Evolutionary conservation across 139 green algal species (phyloP), one percentile per base, ranked within the genome.

Genomic region (Chlorella sp.): DNA sequence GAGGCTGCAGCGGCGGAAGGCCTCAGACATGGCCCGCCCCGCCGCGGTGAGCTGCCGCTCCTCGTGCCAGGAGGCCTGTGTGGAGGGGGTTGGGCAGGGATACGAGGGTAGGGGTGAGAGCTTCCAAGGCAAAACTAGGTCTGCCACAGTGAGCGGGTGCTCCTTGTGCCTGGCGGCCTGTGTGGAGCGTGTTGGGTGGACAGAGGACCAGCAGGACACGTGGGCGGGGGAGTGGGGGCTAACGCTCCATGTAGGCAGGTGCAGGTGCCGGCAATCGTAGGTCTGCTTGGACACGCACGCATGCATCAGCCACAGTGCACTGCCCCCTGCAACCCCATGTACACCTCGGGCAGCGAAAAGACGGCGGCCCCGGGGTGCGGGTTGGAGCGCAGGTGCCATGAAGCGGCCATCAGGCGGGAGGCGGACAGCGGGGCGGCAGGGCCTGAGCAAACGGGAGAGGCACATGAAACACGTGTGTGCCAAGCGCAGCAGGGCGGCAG

Each of bases 11-110:
- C 17, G 76, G 56, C 56, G 56, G 76, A 82, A 82, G 38, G 56
- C 56, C 38, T 82, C 76, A 8, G 22, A 40, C 76, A 82, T 82
- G 76, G 38, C 19, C 0, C 58, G 76, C 9, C 56, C 76, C 22
- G 76, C 76, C 7, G 56, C 56, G 2, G 56, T 72, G 38, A 82
- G 76, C 38, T 32, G 38, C 20, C 76, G 76, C 76, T 82, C 76
- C 76, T 82, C 76, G 38, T 82, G 76, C 76, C 76, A 82, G 9
- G 76, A 43, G 26, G 76, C 76, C 76, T 82, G 76, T 48, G 30
- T 0, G 14, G 34, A 22, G 5, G 2, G 73, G n/a, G n/a, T n/a
- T n/a, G n/a, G n/a, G 36, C 34, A 51, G 68, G 8, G 16, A 7
- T 22, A 26, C 3, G 43, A 34, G 68, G 72, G 40, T 34, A 32